Conservation (phyloP, 768 basidiomycete species). For the Lactarius quietus region DNA sequence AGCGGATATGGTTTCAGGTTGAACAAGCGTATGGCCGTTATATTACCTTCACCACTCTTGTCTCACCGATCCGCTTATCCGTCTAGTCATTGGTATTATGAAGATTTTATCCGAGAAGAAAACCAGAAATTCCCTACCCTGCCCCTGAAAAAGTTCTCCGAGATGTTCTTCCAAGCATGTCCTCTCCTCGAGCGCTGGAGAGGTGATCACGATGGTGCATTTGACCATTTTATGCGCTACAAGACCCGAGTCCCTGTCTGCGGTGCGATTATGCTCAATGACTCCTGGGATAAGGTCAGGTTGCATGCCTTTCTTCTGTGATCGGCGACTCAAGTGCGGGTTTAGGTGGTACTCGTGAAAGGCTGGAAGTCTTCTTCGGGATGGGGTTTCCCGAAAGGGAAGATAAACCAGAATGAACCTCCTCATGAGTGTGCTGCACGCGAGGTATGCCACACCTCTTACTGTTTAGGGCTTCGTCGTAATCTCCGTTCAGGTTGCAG, state of each 20-base stretch:
- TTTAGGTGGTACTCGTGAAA: slow-evolving; percentile 92
- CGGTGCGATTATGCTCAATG: slow-evolving; percentile 94
- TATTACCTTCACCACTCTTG: slow-evolving; percentile 12
- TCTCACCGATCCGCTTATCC: slow-evolving; percentile 24
- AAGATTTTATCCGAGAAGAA: slow-evolving; percentile 95
- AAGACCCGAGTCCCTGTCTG: slow-evolving; percentile 97
- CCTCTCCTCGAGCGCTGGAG: slow-evolving; percentile 81
- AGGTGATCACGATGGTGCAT: slow-evolving; percentile 80
- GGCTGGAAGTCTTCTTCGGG: slow-evolving; percentile 96
- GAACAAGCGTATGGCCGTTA: slow-evolving; percentile 85
- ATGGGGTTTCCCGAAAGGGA: slow-evolving; percentile 99
- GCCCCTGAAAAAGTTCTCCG: slow-evolving; percentile 89
- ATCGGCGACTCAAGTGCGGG: slow-evolving; percentile 22
- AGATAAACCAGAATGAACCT: slow-evolving; percentile 94
- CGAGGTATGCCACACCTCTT: slow-evolving; percentile 56
- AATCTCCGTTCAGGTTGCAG: slow-evolving; percentile 63
- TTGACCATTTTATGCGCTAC: slow-evolving; percentile 90
- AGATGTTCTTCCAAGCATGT: slow-evolving; percentile 82
- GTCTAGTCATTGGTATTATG: slow-evolving; percentile 97
- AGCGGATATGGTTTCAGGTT: slow-evolving; percentile 96
- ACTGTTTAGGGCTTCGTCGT: not conserved
- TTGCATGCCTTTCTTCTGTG: slow-evolving; percentile 20
- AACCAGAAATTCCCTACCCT: slow-evolving; percentile 84
- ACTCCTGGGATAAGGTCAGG: slow-evolving; percentile 85
- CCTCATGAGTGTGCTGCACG: slow-evolving; percentile 82